These are phyloP conservation scores for Teratosphaeria destructans DNA, from an alignment of 2,329 filamentous ascomycete species.

Conservation along the genomic window DNA sequence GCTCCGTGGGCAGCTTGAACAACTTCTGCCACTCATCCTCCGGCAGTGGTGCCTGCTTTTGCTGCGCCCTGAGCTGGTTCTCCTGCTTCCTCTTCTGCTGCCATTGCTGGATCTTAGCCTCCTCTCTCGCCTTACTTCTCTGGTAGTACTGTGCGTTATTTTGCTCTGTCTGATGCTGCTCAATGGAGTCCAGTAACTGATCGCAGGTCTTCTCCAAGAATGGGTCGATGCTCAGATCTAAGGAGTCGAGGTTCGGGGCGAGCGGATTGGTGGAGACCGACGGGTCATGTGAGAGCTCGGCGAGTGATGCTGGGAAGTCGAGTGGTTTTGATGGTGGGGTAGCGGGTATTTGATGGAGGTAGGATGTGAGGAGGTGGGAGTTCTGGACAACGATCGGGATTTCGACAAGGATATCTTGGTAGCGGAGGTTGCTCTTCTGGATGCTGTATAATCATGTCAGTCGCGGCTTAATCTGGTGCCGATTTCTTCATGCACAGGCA, in stretches of 20 bases:
- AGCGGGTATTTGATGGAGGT: constrained; percentile 82
- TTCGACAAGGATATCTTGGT: constrained; percentile 88
- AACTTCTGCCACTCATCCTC: constrained; percentile 98
- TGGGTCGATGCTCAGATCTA: constrained; percentile 90
- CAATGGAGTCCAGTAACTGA: constrained; percentile 88
- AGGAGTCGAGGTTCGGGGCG: constrained; percentile 76
- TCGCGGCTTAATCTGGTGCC: background rate
- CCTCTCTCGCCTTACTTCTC: constrained; percentile 83
- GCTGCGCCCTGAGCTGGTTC: constrained; percentile 71
- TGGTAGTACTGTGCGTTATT: constrained; percentile 99
- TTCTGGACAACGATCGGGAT: constrained; percentile 86
- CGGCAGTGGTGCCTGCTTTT: constrained; percentile 80
- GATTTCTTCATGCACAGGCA: constrained; percentile 20
- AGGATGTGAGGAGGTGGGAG: constrained; percentile 90
- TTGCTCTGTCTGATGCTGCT: constrained; percentile 94
- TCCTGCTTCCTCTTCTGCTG: constrained; percentile 94
- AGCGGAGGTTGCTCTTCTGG: constrained; percentile 86
- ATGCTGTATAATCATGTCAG: constrained; percentile 48
- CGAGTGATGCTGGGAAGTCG: constrained; percentile 66
- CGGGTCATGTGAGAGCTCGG: constrained; percentile 60
- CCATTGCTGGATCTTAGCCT: constrained; percentile 93
- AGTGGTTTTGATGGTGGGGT: constrained; percentile 51
- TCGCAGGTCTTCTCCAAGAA: constrained; percentile 98
- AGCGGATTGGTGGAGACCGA: constrained; percentile 53
- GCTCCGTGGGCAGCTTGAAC: constrained; percentile 95